phyloP scores from a whole-genome alignment of 208 protist genomes.

The Leptomonas seymouri region DNA sequence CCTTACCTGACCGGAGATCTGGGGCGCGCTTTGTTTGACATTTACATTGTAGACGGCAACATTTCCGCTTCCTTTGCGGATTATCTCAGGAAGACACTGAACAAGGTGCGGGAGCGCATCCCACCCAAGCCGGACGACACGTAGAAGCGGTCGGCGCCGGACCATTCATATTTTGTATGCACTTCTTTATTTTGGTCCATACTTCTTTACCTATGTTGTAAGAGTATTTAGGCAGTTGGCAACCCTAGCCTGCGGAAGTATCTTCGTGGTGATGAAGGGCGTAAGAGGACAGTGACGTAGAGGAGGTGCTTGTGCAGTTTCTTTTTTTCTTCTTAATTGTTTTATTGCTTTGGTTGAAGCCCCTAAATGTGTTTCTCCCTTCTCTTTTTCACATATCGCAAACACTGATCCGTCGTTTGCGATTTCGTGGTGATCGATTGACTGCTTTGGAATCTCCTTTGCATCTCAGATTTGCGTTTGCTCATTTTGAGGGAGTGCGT shows the following conservation, averaged over 20 bases:
- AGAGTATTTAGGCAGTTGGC: background rate
- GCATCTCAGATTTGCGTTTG: too few relatives aligned
- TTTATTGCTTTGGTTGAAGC: too few relatives aligned
- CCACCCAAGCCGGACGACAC: background rate
- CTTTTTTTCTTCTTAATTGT: too few relatives aligned
- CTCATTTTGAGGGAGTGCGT: too few relatives aligned
- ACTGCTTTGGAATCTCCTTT: too few relatives aligned
- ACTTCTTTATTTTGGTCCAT: background rate
- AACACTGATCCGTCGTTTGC: too few relatives aligned
- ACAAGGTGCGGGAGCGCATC: conserved; percentile 13
- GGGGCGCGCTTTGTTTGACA: conserved; percentile 45
- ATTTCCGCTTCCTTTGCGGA: conserved; percentile 34
- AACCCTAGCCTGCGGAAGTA: too few relatives aligned
- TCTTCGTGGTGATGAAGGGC: too few relatives aligned
- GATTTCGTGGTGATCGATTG: too few relatives aligned
- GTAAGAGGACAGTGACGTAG: too few relatives aligned
- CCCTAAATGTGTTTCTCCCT: background rate
- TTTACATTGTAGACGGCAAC: conserved; percentile 42
- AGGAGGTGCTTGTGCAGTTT: too few relatives aligned
- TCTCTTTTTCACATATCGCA: background rate
- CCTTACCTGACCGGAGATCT: conserved; percentile 44
- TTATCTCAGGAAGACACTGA: conserved; percentile 43
- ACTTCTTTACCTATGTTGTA: conserved; percentile 8
- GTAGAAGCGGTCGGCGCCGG: background rate
- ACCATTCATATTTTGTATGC: background rate